Base-by-base conservation (phyloP, 148 eudicot genomes). In the Amaranthus cruentus region DNA sequence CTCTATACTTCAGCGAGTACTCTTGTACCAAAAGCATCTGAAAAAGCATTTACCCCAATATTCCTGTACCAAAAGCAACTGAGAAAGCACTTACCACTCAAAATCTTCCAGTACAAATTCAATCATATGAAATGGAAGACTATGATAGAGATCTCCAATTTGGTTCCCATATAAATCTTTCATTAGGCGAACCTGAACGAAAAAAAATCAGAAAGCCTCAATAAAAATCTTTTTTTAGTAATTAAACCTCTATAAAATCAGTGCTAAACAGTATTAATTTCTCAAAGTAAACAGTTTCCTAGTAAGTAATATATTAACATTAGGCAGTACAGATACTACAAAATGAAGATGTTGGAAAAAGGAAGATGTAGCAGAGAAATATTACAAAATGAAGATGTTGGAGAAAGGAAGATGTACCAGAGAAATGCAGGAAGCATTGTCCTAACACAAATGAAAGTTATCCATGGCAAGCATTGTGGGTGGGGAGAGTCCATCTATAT, bases 131-230 rank as follows among this genome's bases (percentile, higher is more conserved):
- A 85, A 88, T 42, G 97, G 97, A 75, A 94, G 89, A 87, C 97
- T 91, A 77, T 87, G 88, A 86, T 94, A 94, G 10, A 94, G 97
- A 80, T 91, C 97, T 69, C 87, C 85, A 47, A 94, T 88, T 86
- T 94, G 98, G 81, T 91, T 90, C 47, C 97, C 98, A 81, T 94
- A 91, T 74, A 91, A 70, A 81, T 94, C 98, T 75, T 85, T 90
- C 73, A 87, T 81, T 73, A 94, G 85, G 28, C 93, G 98, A 73
- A 94, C 97, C 98, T 93, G 81, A 75, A 75, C 44, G 69, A 81
- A 28, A 28, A 28, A 77, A 78, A 57, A 83, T 43, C 46, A 70
- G 42, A 47, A 58, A 75, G 7, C 28, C 56, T 59, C 12, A 46
- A 52, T 54, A 43, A 42, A 55, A 13, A 28, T 28, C 38, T 28